These are phyloP conservation scores for Coniochaeta sp. DNA, from an alignment of 2,329 filamentous ascomycete species.

Conservation along the genomic window DNA sequence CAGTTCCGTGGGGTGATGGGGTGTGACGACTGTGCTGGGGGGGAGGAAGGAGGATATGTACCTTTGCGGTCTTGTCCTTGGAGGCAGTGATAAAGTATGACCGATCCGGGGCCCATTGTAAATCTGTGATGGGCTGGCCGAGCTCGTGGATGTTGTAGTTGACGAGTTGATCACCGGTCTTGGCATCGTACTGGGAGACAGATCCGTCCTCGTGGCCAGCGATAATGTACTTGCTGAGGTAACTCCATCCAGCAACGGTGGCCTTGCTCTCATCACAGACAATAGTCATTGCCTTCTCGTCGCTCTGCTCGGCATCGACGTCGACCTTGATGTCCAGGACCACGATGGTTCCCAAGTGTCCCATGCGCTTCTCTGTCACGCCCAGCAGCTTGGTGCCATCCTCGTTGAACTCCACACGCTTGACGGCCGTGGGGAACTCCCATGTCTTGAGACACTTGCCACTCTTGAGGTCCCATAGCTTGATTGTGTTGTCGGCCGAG, in stretches of 20 bases:
- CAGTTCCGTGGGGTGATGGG: conserved; percentile 19
- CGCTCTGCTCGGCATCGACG: conserved; percentile 71
- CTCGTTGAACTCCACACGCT: conserved; percentile 95
- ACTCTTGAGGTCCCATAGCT: conserved; percentile 91
- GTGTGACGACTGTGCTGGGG: too few relatives aligned
- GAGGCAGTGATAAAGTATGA: conserved; percentile 98
- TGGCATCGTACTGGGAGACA: conserved; percentile 84
- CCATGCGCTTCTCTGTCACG: conserved; percentile 98
- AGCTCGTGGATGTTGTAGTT: conserved; percentile 82
- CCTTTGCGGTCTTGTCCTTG: conserved; percentile 96
- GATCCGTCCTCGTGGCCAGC: conserved; percentile 95
- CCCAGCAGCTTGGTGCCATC: conserved; percentile 86
- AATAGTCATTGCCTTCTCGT: conserved; percentile 78
- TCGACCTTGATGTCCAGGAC: conserved; percentile 86
- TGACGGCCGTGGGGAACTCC: conserved; percentile 96
- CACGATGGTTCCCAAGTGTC: conserved; percentile 87
- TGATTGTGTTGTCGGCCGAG: conserved; percentile 96
- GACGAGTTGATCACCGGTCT: conserved; percentile 77
- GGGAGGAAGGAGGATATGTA: conserved; percentile 29
- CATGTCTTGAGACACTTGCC: conserved; percentile 92
- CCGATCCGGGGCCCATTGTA: conserved; percentile 89
- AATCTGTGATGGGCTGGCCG: conserved; percentile 75
- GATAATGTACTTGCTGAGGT: conserved; percentile 91
- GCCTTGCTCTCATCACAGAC: conserved; percentile 95
- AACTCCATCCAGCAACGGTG: conserved; percentile 95